These are phyloP conservation scores for Chlamydomonas urium DNA, from an alignment of 139 green algal genomes.

Conservation along the genomic window DNA sequence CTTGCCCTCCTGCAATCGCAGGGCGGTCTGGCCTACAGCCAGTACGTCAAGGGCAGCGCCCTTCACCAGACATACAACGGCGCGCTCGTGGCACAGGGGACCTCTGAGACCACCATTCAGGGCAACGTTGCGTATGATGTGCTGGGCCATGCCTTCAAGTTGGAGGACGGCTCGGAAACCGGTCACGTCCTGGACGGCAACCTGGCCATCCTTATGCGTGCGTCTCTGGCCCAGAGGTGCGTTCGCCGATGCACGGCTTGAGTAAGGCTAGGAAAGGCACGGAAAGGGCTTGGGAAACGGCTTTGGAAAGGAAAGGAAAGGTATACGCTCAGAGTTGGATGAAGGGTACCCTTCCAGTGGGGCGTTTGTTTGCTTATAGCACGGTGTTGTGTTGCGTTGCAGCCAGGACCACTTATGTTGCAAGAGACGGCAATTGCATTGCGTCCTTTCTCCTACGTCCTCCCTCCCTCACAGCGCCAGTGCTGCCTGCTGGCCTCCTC, in stretches of 20 bases:
- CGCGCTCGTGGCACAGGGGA: too few species aligned
- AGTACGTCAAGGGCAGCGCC: conserved; percentile 46
- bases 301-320: too few species aligned
- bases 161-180: conserved; percentile 58
- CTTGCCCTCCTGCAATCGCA: too few species aligned
- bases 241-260: too few species aligned
- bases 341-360: not conserved
- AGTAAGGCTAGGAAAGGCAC: too few species aligned
- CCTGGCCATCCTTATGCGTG: conserved; percentile 58
- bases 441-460: too few species aligned
- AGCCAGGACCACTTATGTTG: not conserved
- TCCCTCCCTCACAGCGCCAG: too few species aligned
- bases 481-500: too few species aligned
- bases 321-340: not conserved
- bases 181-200: conserved; percentile 42
- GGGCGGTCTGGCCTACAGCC: conserved; percentile 16
- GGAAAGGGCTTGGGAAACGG: too few species aligned
- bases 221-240: too few species aligned
- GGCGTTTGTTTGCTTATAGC: not conserved
- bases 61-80: conserved; percentile 64
- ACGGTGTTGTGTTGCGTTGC: not conserved
- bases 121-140: conserved; percentile 61
- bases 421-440: too few species aligned
- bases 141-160: conserved; percentile 64
- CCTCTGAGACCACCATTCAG: conserved; percentile 21